phyloP scores from a whole-genome alignment of 2,329 filamentous ascomycete genomes.

The Microascus cirrosus region DNA sequence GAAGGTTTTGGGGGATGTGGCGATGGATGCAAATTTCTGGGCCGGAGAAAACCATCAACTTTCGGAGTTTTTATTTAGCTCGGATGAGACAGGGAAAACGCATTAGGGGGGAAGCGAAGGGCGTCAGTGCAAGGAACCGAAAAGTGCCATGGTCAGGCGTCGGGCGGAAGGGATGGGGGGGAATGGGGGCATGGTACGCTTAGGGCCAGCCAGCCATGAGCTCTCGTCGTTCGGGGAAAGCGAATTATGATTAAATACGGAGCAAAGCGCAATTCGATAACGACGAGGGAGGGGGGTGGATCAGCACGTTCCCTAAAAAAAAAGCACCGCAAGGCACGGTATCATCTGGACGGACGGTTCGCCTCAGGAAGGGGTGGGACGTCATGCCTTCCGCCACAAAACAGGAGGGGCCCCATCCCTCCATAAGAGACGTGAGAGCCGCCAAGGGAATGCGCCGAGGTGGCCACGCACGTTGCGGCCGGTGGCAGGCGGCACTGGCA shows the following conservation, averaged over 20 bases:
- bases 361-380: neutral
- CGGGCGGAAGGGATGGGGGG: neutral
- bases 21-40: slow-evolving; percentile 1
- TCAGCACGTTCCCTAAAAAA: slow-evolving; percentile 4
- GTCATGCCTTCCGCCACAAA: neutral
- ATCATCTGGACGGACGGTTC: slow-evolving; percentile 1
- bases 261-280: neutral
- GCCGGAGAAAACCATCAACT: slow-evolving; percentile 4
- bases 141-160: slow-evolving; percentile 3
- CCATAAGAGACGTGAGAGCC: neutral
- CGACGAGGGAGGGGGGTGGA: neutral
- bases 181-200: neutral
- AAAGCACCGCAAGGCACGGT: slow-evolving; percentile 1
- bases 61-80: slow-evolving; percentile 5
- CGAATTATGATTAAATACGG: slow-evolving; percentile 6
- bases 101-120: slow-evolving; percentile 1
- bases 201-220: neutral
- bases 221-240: neutral
- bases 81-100: slow-evolving; percentile 5
- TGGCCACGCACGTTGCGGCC: neutral
- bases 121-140: slow-evolving; percentile 1
- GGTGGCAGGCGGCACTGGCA: neutral
- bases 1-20: neutral
- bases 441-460: neutral
- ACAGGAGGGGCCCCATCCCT: neutral